Conservation (phyloP, 2,329 filamentous ascomycete species). For the Cyphellophora europaea region DNA sequence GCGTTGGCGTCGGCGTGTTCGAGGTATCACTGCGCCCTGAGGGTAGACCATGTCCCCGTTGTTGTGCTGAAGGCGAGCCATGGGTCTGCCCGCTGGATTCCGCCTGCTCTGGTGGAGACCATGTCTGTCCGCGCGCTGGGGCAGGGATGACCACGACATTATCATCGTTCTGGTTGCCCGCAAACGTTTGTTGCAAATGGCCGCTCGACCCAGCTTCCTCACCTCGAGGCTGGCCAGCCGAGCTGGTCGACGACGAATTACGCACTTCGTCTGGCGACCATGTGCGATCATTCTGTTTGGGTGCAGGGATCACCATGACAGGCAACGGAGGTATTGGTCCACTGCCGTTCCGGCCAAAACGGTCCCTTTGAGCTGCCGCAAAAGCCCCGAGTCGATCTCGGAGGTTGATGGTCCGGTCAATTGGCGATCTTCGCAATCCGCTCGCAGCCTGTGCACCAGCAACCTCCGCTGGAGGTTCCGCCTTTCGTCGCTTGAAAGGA, state of each 20-base stretch:
- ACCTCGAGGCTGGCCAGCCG: not conserved
- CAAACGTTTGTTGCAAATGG: not conserved
- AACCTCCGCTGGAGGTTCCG: slow-evolving; percentile 51
- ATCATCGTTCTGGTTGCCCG: not conserved
- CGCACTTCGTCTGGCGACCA: slow-evolving; percentile 39
- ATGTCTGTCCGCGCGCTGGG: not conserved
- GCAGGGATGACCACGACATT: not conserved
- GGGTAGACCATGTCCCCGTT: too few relatives aligned
- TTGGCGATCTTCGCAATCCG: slow-evolving; percentile 20
- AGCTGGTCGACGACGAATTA: not conserved
- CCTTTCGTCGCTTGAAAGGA: slow-evolving; percentile 49
- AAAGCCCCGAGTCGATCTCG: slow-evolving; percentile 38
- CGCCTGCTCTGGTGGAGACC: not conserved
- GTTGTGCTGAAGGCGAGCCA: too few relatives aligned
- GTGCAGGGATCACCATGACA: slow-evolving; percentile 53
- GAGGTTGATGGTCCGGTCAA: slow-evolving; percentile 26
- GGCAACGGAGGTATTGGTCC: slow-evolving; percentile 35
- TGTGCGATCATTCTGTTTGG: slow-evolving; percentile 42
- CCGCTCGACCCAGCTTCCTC: not conserved
- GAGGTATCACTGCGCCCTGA: too few relatives aligned
- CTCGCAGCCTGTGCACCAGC: slow-evolving; percentile 44
- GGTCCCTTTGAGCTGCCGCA: slow-evolving; percentile 39
- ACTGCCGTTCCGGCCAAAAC: slow-evolving; percentile 29
- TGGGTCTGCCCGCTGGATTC: too few relatives aligned
- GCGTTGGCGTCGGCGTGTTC: too few relatives aligned